Conservation (phyloP, 176 grass and related monocot genomes). For the Eleusine indica region DNA sequence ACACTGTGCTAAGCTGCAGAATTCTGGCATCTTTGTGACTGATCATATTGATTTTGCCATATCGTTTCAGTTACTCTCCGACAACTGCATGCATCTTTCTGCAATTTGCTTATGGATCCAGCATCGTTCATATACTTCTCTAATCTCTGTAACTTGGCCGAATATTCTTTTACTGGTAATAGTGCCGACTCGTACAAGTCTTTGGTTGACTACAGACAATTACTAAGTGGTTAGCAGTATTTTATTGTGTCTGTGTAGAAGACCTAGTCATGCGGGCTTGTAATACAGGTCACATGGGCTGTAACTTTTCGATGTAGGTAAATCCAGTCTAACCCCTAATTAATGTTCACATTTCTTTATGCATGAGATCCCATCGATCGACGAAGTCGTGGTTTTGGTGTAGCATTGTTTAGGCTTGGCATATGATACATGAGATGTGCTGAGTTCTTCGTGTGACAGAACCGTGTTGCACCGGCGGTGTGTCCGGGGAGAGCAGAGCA, state of each 20-base stretch:
- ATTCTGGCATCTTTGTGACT: constrained; percentile 5
- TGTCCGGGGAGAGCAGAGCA: neutral
- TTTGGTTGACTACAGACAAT: constrained; percentile 13
- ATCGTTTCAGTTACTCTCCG: neutral
- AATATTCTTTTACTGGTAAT: neutral
- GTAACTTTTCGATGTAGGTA: constrained; percentile 18
- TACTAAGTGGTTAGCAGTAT: neutral
- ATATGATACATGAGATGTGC: constrained; percentile 22
- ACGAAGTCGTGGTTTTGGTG: constrained; percentile 16
- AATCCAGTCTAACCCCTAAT: constrained; percentile 12
- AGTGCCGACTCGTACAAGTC: constrained; percentile 8
- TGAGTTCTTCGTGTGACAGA: constrained; percentile 8
- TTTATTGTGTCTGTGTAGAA: constrained; percentile 3
- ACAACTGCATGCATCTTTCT: constrained; percentile 8
- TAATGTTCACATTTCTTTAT: constrained; percentile 33
- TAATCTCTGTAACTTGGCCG: neutral
- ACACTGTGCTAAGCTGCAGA: neutral
- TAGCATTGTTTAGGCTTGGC: constrained; percentile 15
- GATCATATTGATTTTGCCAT: neutral
- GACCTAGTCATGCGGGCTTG: constrained; percentile 6
- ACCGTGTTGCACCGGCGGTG: neutral
- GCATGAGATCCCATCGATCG: constrained; percentile 40
- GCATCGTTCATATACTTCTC: neutral
- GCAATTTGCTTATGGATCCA: constrained; percentile 22
- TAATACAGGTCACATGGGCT: constrained; percentile 5